Evolutionary conservation across 306 rosid species (phyloP), one percentile per base, ranked within the genome.

Genomic region (Castanea sativa): DNA sequence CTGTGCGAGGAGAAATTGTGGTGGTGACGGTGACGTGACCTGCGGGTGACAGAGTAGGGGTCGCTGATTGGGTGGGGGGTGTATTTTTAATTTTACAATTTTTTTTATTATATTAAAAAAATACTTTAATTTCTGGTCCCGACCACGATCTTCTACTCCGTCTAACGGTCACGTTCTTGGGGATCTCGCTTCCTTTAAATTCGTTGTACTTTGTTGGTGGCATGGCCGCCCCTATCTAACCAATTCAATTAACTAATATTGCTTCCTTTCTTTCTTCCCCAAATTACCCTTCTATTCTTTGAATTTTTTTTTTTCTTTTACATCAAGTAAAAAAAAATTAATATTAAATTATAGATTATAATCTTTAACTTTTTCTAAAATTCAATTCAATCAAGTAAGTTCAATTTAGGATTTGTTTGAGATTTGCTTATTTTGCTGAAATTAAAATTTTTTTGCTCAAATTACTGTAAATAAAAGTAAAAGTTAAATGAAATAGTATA

Each of bases 101-200:
- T 30, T 63, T 82, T 4, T 32, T 4, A 4, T 32, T 5, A 1
- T 8, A 8, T 32, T 32, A 41, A 41, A 38, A 41, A 41, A 53
- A 14, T 59, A 64, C 82, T 83, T 76, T 67, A 74, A 85, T 52
- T 89, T 83, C 81, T 32, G 89, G 88, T 87, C 89, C 88, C 86
- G 82, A 87, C 86, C 79, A 80, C 82, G 74, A 76, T 80, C 67
- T 43, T 21, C 72, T 59, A 12, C 57, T 55, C 55, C 80, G 55
- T 32, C 52, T 51, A 77, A 82, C 88, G 81, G 86, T 84, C 86
- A 78, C 78, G 52, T 79, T 63, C 76, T 84, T 76, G 71, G 59
- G 27, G 41, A 38, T 33, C 82, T 29, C 82, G 73, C 82, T 73
- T 10, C 30, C 30, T 29, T 55, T 74, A 29, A 30, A 13, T 8